These are phyloP conservation scores for Pseudocercospora macadamiae DNA, from an alignment of 2,329 filamentous ascomycete species.

Conservation along the genomic window DNA sequence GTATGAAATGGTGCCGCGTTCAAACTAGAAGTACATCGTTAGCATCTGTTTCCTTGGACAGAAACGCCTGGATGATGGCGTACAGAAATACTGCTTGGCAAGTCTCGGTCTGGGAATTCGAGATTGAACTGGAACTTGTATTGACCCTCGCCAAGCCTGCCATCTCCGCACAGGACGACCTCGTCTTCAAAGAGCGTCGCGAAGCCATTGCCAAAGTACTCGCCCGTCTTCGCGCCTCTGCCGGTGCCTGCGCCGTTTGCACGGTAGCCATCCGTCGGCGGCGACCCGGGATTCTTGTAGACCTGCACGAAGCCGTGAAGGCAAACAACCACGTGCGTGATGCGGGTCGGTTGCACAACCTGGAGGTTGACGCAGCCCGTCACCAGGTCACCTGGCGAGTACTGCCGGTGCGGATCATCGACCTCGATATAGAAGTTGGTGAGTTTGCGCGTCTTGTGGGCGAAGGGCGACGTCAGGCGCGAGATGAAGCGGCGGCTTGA, in stretches of 20 bases:
- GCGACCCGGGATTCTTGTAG: constrained; percentile 68
- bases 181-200: constrained; percentile 84
- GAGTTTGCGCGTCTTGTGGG: constrained; percentile 64
- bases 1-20: constrained; percentile 90
- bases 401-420: constrained; percentile 76
- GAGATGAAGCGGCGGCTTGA: constrained; percentile 49
- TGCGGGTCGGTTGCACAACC: constrained; percentile 71
- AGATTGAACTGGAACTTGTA: constrained; percentile 81
- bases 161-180: constrained; percentile 76
- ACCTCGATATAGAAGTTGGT: constrained; percentile 78
- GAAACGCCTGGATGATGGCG: constrained; percentile 41
- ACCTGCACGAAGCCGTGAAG: constrained; percentile 80
- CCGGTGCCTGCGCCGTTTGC: constrained; percentile 55
- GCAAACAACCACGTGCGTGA: constrained; percentile 78
- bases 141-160: constrained; percentile 70
- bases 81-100: constrained; percentile 96
- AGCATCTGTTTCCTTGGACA: constrained; percentile 14
- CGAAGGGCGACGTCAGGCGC: constrained; percentile 60
- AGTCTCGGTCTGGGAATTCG: constrained; percentile 66
- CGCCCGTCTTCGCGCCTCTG: constrained; percentile 54
- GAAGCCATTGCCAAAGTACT: constrained; percentile 74
- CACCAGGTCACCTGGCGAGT: constrained; percentile 74
- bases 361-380: constrained; percentile 73
- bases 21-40: constrained; percentile 68
- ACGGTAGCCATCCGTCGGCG: constrained; percentile 56